phyloP scores from a whole-genome alignment of 805 yeast species.

The Aciculoconidium aculeatum region DNA sequence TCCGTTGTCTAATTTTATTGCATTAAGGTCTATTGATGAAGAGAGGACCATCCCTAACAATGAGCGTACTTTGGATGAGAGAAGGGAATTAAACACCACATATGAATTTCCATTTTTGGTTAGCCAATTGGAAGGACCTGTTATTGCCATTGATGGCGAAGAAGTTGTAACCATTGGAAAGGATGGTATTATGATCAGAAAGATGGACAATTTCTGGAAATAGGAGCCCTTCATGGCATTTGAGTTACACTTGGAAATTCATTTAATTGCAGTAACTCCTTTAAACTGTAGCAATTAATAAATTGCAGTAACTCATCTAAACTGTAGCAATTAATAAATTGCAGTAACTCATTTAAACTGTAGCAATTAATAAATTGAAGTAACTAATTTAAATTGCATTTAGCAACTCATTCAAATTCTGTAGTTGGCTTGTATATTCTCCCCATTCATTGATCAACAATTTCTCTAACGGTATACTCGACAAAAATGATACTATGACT shows the following conservation, averaged over 20 bases:
- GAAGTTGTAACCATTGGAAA: constrained; percentile 25
- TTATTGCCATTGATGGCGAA: constrained; percentile 62
- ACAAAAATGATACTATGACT: constrained; percentile 9
- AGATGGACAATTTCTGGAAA: constrained; percentile 23
- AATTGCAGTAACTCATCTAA: too few species aligned
- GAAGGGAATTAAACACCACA: constrained; percentile 62
- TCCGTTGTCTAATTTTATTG: constrained; percentile 81
- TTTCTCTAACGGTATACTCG: constrained; percentile 7
- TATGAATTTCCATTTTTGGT: constrained; percentile 76
- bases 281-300: too few species aligned
- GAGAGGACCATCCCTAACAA: constrained; percentile 5
- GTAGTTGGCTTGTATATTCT: too few species aligned
- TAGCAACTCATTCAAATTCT: neutral
- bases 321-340: neutral
- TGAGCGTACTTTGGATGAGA: constrained; percentile 64
- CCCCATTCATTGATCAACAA: constrained; percentile 10
- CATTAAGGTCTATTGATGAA: constrained; percentile 64
- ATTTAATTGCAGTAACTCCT: too few species aligned
- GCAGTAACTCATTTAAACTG: too few species aligned
- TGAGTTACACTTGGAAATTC: too few species aligned
- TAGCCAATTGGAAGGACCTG: constrained; percentile 75
- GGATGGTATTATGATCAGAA: constrained; percentile 25
- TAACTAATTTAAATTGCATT: too few species aligned
- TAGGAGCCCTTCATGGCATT: constrained; percentile 19
- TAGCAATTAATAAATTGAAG: too few species aligned